Percentiles rank a stretch among this genome's conserved stretches.
Evolutionary conservation across 164 flowering plant genomes (phyloP).

Genomic region (Chloranthus sessilifolius): DNA sequence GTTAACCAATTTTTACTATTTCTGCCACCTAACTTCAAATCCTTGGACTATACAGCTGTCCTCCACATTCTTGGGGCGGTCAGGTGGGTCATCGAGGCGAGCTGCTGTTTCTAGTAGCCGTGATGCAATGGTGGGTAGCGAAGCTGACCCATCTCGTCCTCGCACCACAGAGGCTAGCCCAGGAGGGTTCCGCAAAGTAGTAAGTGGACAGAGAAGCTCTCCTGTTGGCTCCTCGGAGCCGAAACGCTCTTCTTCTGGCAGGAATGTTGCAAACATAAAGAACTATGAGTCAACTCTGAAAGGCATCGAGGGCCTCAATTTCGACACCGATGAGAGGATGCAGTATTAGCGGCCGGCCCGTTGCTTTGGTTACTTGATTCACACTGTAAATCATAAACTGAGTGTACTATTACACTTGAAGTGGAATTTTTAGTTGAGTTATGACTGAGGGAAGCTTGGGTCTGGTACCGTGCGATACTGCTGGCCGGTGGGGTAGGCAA

Average conservation of each 20-base stretch:
- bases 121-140: conserved; percentile 51
- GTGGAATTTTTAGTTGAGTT: conserved; percentile 10
- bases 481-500: not conserved
- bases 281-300: conserved; percentile 69
- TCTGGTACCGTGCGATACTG: not conserved
- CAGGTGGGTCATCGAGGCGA: conserved; percentile 77
- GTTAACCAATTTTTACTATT: no score
- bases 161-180: conserved; percentile 74
- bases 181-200: conserved; percentile 44
- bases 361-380: not conserved
- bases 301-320: conserved; percentile 71
- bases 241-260: conserved; percentile 50
- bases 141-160: conserved; percentile 49
- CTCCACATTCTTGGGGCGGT: conserved; percentile 46
- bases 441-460: conserved; percentile 17
- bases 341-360: conserved; percentile 25
- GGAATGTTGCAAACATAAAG: conserved; percentile 39
- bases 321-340: conserved; percentile 64
- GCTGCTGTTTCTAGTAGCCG: conserved; percentile 67
- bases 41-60: conserved; percentile 42
- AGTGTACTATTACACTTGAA: conserved; percentile 16
- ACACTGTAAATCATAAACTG: conserved; percentile 24
- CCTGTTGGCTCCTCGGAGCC: conserved; percentile 62
- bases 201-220: conserved; percentile 54
- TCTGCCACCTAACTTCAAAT: no score